These are phyloP conservation scores for Heimioporus sp. DNA, from an alignment of 768 basidiomycete genomes.

Conservation along the genomic window DNA sequence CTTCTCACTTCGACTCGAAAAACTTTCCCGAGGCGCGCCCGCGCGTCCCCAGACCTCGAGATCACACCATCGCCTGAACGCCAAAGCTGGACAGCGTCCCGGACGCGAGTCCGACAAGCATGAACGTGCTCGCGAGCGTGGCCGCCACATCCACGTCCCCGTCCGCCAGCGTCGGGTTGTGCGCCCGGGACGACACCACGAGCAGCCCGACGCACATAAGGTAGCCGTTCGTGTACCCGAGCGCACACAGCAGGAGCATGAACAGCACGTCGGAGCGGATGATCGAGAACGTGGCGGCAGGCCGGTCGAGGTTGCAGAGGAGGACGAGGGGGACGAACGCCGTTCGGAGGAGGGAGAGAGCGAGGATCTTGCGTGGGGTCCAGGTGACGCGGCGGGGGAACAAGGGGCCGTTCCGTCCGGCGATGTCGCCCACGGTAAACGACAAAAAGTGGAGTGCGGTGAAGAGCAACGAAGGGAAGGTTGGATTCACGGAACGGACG, in stretches of 20 bases:
- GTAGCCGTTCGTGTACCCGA: conserved; percentile 78
- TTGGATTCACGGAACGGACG: conserved; percentile 61
- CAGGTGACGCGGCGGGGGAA: conserved; percentile 63
- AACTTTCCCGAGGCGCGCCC: no score
- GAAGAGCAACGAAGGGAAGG: conserved; percentile 75
- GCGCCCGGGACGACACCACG: conserved; percentile 71
- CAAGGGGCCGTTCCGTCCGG: conserved; percentile 64
- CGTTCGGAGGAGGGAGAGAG: conserved; percentile 62
- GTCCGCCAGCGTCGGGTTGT: conserved; percentile 67
- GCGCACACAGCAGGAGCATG: conserved; percentile 64
- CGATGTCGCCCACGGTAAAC: conserved; percentile 71
- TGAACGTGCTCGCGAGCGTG: conserved; percentile 71
- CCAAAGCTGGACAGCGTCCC: conserved; percentile 83
- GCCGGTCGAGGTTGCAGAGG: conserved; percentile 74
- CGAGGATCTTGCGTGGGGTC: conserved; percentile 59
- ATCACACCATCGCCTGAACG: conserved; percentile 46
- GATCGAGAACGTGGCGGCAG: conserved; percentile 28
- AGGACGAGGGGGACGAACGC: conserved; percentile 84
- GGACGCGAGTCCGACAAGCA: conserved; percentile 69
- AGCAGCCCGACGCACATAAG: conserved; percentile 78
- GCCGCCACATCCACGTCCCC: conserved; percentile 85
- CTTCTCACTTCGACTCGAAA: no score
- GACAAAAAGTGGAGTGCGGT: conserved; percentile 70
- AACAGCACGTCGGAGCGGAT: conserved; percentile 76
- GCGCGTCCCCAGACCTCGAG: no score